Base-by-base conservation (phyloP, 805 yeast species). In the Yamadazyma ubonensis region DNA sequence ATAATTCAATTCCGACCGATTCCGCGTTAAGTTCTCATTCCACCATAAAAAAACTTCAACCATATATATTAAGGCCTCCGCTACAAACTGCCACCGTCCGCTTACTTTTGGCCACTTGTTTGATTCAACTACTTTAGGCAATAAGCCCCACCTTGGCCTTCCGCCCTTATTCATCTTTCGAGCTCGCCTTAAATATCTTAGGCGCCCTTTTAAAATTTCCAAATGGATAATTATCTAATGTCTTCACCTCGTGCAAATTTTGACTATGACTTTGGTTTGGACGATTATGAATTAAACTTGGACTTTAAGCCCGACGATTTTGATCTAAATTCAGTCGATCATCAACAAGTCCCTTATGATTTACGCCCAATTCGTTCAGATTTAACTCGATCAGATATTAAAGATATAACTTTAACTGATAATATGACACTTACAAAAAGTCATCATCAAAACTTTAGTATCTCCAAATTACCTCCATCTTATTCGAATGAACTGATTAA, bases 401-500 rank as follows among this genome's bases (percentile, higher is more conserved):
- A n/a, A n/a, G n/a, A n/a, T n/a, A n/a, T n/a, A n/a, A 12, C 35
- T n/a, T 29, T 46, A 11, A 46, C 43, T 12, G 46, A 42, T 33
- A 42, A 45, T 20, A 43, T 38, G 47, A 16, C 30, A 10, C 23
- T 40, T 8, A 25, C 39, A 18, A 33, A 27, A 20, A 29, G 30
- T 12, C 48, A 44, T 21, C 46, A 43, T 6, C 34, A 38, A 6
- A 38, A 43, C 31, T 30, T 43, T n/a, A 42, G 46, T 11, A 44
- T 43, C 6, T 33, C 37, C 18, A 16, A 20, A 21, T 11, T 49
- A 6, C 50, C 46, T 9, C 43, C 45, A 9, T 53, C 61, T 2
- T 37, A 26, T 19, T 57, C 63, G 6, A 39, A 52, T 30, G 73
- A 67, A 34, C 58, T 64, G 22, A 53, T 66, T 27, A n/a, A n/a